phyloP scores from a whole-genome alignment of 495 filamentous ascomycete genomes.

The Aspergillus sclerotioniger region DNA sequence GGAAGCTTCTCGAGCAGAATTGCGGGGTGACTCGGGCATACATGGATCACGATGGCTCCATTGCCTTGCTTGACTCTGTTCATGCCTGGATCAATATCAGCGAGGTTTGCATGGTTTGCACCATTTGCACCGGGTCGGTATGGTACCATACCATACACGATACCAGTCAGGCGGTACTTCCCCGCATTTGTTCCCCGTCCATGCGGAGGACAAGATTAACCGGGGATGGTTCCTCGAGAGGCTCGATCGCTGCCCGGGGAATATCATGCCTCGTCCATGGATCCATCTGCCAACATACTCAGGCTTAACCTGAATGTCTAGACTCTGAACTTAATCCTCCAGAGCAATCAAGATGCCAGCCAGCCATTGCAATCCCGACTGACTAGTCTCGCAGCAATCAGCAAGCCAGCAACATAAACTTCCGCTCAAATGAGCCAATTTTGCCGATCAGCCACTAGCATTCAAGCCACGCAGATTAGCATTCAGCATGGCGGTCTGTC shows the following conservation, averaged over 20 bases:
- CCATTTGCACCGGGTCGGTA: slow-evolving; percentile 11
- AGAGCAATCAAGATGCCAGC: neutral
- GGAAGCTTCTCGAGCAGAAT: slow-evolving; percentile 17
- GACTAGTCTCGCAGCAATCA: neutral
- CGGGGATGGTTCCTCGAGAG: neutral
- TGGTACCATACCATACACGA: slow-evolving; percentile 1
- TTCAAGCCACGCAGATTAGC: neutral
- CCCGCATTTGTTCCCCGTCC: neutral
- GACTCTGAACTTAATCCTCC: neutral
- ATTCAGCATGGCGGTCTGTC: neutral
- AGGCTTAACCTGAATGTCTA: neutral
- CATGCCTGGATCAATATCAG: slow-evolving; percentile 12
- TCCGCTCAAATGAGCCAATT: neutral
- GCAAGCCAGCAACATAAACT: neutral
- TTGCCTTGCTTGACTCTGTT: neutral
- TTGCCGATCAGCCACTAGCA: neutral
- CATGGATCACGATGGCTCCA: neutral
- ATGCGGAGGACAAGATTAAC: slow-evolving; percentile 2
- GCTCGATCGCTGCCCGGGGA: too few relatives aligned
- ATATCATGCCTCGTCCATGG: too few relatives aligned
- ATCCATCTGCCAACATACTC: too few relatives aligned
- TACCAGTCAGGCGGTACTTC: neutral
- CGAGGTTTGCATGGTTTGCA: slow-evolving; percentile 19
- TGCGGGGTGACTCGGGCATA: neutral
- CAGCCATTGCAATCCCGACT: neutral